A percentile compares a stretch with the other conserved stretches of the same genome.
These are phyloP conservation scores for Cupressus sempervirens DNA, from an alignment of 75 land plant species.

Conservation along the genomic window DNA sequence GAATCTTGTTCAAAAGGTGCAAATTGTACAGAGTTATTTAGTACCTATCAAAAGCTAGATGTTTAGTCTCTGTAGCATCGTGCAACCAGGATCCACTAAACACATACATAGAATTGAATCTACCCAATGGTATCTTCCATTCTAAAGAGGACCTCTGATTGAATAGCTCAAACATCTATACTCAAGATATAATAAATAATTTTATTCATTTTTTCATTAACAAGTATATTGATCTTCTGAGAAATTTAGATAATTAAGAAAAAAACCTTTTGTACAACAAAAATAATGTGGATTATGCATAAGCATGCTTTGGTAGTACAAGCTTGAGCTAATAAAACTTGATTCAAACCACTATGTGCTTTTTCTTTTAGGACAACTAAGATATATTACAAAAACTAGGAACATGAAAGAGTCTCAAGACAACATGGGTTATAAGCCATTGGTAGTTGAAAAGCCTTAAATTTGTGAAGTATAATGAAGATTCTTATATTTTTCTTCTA, in stretches of 20 bases:
- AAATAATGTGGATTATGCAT: not conserved
- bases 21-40: constrained; percentile 57
- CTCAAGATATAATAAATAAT: not conserved
- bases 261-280: not conserved
- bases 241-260: not conserved
- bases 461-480: no score
- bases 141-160: constrained; percentile 65
- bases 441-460: not conserved
- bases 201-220: not conserved
- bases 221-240: not conserved
- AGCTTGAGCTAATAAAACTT: not conserved
- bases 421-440: not conserved
- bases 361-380: not conserved
- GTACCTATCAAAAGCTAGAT: constrained; percentile 78
- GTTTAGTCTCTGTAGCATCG: constrained; percentile 60
- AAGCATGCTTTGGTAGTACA: not conserved
- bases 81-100: constrained; percentile 61
- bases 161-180: constrained; percentile 75
- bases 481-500: no score
- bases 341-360: not conserved
- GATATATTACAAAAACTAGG: not conserved
- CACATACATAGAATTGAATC: constrained; percentile 59
- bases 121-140: constrained; percentile 74
- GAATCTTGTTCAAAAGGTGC: constrained; percentile 47
- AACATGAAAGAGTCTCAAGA: not conserved